Evolutionary conservation across 345 rosid species (phyloP).

Genomic region (Hirschfeldia incana): DNA sequence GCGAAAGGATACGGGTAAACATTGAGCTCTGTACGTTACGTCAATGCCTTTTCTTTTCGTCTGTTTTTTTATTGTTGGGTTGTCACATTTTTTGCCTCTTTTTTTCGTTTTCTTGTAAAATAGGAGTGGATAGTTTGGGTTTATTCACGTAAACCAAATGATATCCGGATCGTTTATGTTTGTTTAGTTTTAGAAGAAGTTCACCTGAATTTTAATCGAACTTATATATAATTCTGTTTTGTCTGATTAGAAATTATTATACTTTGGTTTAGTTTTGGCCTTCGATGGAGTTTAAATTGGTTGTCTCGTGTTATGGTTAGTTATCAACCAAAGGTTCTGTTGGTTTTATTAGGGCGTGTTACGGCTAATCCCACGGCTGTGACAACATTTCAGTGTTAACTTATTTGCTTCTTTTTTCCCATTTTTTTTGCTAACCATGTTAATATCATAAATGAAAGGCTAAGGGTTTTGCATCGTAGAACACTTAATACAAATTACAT

Average conservation of each 20-base stretch:
- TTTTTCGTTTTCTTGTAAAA: slow-evolving; percentile 5
- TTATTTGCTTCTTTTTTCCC: too few relatives aligned
- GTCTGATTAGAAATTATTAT: not conserved
- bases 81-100: slow-evolving; percentile 17
- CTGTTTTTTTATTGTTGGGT: not conserved
- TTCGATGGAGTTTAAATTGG: not conserved
- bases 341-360: not conserved
- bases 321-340: not conserved
- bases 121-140: not conserved
- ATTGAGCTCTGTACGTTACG: slow-evolving; percentile 30
- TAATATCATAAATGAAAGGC: too few relatives aligned
- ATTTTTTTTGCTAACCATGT: too few relatives aligned
- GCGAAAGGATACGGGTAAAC: slow-evolving; percentile 19
- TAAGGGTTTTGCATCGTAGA: too few relatives aligned
- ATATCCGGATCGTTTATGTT: not conserved
- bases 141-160: not conserved
- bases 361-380: not conserved
- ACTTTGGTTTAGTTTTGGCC: not conserved
- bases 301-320: not conserved
- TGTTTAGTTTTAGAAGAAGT: not conserved
- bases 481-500: too few relatives aligned
- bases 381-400: not conserved
- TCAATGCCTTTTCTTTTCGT: not conserved
- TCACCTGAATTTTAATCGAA: not conserved
- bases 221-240: not conserved